These are phyloP conservation scores for Aspergillus brasiliensis DNA, from an alignment of 2,329 filamentous ascomycete species.

Conservation along the genomic window DNA sequence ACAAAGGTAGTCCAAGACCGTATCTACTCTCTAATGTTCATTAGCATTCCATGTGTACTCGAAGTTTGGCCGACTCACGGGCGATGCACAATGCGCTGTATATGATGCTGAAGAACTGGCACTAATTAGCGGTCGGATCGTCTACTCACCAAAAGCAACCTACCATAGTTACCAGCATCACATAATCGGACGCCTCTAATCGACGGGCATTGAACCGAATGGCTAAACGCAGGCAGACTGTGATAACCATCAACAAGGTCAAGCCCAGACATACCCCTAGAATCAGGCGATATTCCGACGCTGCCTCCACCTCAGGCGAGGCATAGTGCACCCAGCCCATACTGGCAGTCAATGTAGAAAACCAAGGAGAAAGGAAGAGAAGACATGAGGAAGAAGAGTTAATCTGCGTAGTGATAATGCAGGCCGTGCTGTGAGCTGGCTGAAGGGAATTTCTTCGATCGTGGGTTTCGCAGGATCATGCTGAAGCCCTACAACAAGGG, in stretches of 20 bases:
- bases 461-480: neutral
- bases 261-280: conserved; percentile 53
- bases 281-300: conserved; percentile 54
- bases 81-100: conserved; percentile 56
- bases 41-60: conserved; percentile 4
- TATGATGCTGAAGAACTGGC: conserved; percentile 49
- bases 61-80: conserved; percentile 40
- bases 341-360: neutral
- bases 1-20: conserved; percentile 54
- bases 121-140: conserved; percentile 24
- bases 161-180: conserved; percentile 41
- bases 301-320: conserved; percentile 48
- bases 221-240: conserved; percentile 48
- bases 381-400: neutral
- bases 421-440: neutral
- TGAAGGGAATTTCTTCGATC: neutral
- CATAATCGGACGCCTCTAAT: conserved; percentile 53
- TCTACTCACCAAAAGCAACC: conserved; percentile 1
- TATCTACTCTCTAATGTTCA: conserved; percentile 53
- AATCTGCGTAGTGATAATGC: neutral
- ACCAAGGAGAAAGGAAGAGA: neutral
- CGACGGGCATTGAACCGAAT: conserved; percentile 48
- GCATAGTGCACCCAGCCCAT: conserved; percentile 59
- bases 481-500: neutral
- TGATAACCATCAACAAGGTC: conserved; percentile 45